Base-by-base conservation (phyloP, 768 basidiomycete species). In the Leucosporidium yakuticum region DNA sequence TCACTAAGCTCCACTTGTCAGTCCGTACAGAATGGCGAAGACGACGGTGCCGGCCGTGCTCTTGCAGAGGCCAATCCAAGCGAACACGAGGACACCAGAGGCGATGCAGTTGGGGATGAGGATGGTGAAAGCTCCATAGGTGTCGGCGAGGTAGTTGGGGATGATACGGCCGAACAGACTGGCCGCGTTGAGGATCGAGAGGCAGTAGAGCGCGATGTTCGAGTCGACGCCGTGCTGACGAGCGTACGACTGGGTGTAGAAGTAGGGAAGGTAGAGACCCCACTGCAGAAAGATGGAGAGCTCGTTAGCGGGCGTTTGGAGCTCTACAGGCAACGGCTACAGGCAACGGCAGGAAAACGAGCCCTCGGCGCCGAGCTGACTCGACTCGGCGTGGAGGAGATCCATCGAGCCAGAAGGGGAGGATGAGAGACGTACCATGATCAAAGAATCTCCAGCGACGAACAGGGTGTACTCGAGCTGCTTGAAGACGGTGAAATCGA, bases 141-240 rank as follows among this genome's bases (percentile, higher is more conserved):
- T 31, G 36, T 75, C 74, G 27, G 74, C 72, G 27, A 69, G 62
- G 34, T 81, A 63, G 17, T 88, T 88, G 0, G 82, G 81, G 2
- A 77, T 59, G 56, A 86, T 79, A 15, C 90, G 83, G 7, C 88
- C 88, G 31, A 87, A 79, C 4, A 85, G 79, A 1, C 86, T 86
- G 36, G 83, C 80, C 0, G 83, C 86, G 73, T 91, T 91, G 6
- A 85, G 84, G 61, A 90, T 80, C 2, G 83, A 80, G 36, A 86
- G 74, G 82, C 85, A 62, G 44, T 50, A 61, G 20, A 62, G 57
- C 0, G 67, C 65, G 20, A 73, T 60, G 47, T 71, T 58, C 5
- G 44, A 19, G 9, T 60, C 47, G 36, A 75, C 71, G 23, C 63
- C 61, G 34, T 75, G 47, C 3, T n/a, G 47, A 0, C 32, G 25